phyloP scores from a whole-genome alignment of 1,284 basidiomycete species.

The Microbotryomycetes sp. region DNA sequence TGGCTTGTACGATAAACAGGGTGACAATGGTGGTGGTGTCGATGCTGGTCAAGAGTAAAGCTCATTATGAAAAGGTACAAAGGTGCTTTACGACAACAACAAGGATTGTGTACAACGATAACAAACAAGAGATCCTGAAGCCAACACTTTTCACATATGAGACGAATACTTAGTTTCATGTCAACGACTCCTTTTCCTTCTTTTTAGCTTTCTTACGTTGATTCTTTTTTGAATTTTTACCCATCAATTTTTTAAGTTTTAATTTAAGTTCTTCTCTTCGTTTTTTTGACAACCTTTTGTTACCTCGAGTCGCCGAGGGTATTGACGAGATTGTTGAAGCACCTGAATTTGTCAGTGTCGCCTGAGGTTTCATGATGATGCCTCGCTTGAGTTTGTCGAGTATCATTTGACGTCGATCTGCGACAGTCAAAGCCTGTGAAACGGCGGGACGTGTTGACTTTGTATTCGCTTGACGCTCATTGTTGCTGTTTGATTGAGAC shows the following conservation, averaged over 20 bases:
- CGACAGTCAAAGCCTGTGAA: background rate
- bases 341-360: no score
- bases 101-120: no score
- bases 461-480: no score
- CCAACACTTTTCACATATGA: no score
- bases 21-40: background rate
- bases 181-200: background rate
- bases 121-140: no score
- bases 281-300: background rate
- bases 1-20: slow-evolving; percentile 25
- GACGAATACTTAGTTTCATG: no score
- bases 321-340: background rate
- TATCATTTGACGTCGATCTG: background rate
- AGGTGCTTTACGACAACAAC: no score
- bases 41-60: no score
- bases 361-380: no score
- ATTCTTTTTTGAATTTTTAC: slow-evolving; percentile 4
- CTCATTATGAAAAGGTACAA: no score
- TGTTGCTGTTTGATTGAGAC: no score
- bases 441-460: no score
- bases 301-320: background rate
- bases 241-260: background rate
- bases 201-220: background rate
- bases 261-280: background rate
- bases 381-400: background rate